phyloP scores from a whole-genome alignment of 805 yeast species.

The Candida caryicola region DNA sequence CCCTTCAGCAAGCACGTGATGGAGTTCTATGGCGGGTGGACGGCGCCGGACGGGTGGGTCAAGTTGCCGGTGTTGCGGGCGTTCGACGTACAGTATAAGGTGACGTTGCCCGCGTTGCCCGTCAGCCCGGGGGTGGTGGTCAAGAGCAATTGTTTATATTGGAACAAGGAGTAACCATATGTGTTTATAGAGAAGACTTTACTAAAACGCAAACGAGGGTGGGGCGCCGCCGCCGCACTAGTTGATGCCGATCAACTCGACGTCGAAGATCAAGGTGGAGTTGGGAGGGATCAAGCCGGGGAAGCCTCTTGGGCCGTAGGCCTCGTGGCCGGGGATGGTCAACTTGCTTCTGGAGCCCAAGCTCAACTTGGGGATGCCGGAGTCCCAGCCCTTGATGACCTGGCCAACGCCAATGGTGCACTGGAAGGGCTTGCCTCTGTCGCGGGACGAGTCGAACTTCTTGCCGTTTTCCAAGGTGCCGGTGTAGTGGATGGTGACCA shows the following conservation, averaged over 20 bases:
- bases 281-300: constrained; percentile 97
- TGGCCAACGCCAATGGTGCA: constrained; percentile 93
- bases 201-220: background rate
- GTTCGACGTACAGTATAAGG: constrained; percentile 66
- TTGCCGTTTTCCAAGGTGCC: constrained; percentile 95
- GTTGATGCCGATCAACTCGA: constrained; percentile 63
- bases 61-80: constrained; percentile 62
- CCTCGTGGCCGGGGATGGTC: constrained; percentile 90
- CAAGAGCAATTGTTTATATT: constrained; percentile 16
- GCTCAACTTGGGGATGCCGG: constrained; percentile 87
- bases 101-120: constrained; percentile 48
- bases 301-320: constrained; percentile 92
- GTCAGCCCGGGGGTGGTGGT: constrained; percentile 17
- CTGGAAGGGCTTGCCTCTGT: constrained; percentile 94
- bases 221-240: constrained; percentile 15
- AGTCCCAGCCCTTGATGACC: constrained; percentile 97
- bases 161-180: constrained; percentile 7
- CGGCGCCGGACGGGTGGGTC: constrained; percentile 15
- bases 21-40: constrained; percentile 24
- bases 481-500: constrained; percentile 90
- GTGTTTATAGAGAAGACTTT: background rate
- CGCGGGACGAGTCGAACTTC: constrained; percentile 92
- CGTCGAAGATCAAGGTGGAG: constrained; percentile 87
- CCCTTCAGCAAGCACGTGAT: constrained; percentile 57
- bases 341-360: constrained; percentile 90